Base-by-base conservation (phyloP, 148 eudicot genomes). In the Camellia lanceoleosa region DNA sequence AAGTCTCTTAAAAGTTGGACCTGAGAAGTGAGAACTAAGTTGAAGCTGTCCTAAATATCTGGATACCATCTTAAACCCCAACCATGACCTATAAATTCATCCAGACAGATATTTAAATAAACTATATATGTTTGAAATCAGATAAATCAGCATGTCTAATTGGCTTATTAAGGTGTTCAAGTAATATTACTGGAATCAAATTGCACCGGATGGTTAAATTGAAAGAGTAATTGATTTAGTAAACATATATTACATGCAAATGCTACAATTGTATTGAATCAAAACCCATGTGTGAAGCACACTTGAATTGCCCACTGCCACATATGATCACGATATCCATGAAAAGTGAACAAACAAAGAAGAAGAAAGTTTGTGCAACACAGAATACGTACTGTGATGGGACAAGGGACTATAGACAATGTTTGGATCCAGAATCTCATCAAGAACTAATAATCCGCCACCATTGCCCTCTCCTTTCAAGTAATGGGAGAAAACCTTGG, bases 321-420 rank as follows among this genome's bases (percentile, higher is more conserved):
- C 16, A 67, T 78, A n/a, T 9, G 23, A 20, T n/a, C 52, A 68
- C 19, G 68, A 78, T 78, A 52, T 76, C 60, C 73, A 4, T 60
- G 41, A 63, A 63, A 62, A 75, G 70, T 30, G 59, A 2, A 19
- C 13, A 18, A 16, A 15, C 63, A 67, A 52, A 71, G 51, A 49
- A 14, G 13, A 44, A 30, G 9, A 51, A 38, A 76, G 52, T 63
- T 23, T 14, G 43, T 46, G 74, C 82, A 76, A 75, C 42, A 20
- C 55, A 30, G 77, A 80, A 82, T 84, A 88, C 99, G 78, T 96
- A 96, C 99, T 23, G 30, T 23, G 30, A 23, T 0, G 30, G 30
- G 30, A 23, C 30, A 23, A 23, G 30, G 30, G 30, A 23, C 30
- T 23, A 23, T 23, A 23, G 30, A 23, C 23, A 23, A 23, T 23